phyloP scores from a whole-genome alignment of 371 early-diverging fungal species.

The Mortierella sp. region DNA sequence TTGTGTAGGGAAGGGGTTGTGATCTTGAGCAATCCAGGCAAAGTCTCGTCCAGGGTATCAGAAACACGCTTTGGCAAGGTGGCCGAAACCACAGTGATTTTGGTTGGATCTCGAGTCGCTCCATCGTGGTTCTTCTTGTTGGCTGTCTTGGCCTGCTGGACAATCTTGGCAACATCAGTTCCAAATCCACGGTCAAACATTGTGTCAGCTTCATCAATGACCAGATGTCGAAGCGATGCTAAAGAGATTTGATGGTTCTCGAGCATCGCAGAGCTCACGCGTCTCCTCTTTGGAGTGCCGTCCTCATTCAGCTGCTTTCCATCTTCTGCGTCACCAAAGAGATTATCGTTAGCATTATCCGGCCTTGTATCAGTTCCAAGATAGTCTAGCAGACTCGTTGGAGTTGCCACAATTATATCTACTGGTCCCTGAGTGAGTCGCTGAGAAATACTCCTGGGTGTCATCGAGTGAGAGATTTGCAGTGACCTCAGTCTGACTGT shows the following conservation, averaged over 20 bases:
- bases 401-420: slow-evolving; percentile 88
- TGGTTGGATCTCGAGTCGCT: slow-evolving; percentile 12
- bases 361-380: background rate
- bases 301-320: slow-evolving; percentile 16
- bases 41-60: slow-evolving; percentile 63
- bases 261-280: slow-evolving; percentile 22
- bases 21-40: slow-evolving; percentile 71
- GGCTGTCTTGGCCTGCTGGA: slow-evolving; percentile 51
- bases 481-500: slow-evolving; percentile 75
- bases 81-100: slow-evolving; percentile 80
- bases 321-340: background rate
- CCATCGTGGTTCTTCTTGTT: background rate
- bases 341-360: too few species aligned
- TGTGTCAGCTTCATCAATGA: slow-evolving; percentile 95
- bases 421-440: slow-evolving; percentile 64
- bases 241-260: slow-evolving; percentile 65
- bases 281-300: background rate
- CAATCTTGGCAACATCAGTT: slow-evolving; percentile 66
- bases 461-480: slow-evolving; percentile 61
- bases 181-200: slow-evolving; percentile 88
- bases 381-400: slow-evolving; percentile 64
- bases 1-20: slow-evolving; percentile 88
- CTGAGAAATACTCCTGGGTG: slow-evolving; percentile 54
- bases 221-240: slow-evolving; percentile 67
- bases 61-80: slow-evolving; percentile 87